A percentile compares a stretch with the other conserved stretches of the same genome.
Conservation (phyloP, 495 filamentous ascomycete genomes). For the Penicillium waksmanii region DNA sequence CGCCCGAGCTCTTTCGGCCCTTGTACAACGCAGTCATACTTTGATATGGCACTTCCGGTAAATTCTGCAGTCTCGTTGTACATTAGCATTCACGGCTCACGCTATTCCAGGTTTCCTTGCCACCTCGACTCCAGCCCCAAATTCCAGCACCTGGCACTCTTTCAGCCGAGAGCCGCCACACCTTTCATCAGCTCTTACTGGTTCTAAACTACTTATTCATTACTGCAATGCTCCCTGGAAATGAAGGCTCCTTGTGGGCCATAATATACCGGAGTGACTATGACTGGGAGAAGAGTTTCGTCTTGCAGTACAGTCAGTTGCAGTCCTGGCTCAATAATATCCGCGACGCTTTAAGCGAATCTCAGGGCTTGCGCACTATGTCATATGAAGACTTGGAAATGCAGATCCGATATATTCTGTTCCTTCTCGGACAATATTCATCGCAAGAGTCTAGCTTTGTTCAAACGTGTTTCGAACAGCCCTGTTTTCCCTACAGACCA, state of each 20-base stretch:
- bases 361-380: neutral
- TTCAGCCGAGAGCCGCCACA: neutral
- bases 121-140: neutral
- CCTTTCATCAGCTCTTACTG: conserved; percentile 1
- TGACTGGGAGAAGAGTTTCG: conserved; percentile 1
- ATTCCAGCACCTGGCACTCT: neutral
- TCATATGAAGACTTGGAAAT: conserved; percentile 1
- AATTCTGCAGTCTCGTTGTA: no score
- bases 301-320: conserved; percentile 1
- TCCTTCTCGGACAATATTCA: neutral
- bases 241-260: neutral
- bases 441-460: neutral
- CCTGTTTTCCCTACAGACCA: neutral
- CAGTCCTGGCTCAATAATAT: conserved; percentile 2
- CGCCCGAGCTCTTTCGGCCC: no score
- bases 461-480: neutral
- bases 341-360: conserved; percentile 3
- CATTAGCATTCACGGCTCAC: no score
- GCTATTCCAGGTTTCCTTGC: neutral
- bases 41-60: no score
- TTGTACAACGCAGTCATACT: no score
- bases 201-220: conserved; percentile 2
- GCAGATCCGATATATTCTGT: conserved; percentile 1
- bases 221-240: neutral
- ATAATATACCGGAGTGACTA: neutral